A percentile compares a stretch with the other conserved stretches of the same genome.
Evolutionary conservation across 192 early-diverging fungal genomes (phyloP).

Genomic region (Backusella mclennaniae): DNA sequence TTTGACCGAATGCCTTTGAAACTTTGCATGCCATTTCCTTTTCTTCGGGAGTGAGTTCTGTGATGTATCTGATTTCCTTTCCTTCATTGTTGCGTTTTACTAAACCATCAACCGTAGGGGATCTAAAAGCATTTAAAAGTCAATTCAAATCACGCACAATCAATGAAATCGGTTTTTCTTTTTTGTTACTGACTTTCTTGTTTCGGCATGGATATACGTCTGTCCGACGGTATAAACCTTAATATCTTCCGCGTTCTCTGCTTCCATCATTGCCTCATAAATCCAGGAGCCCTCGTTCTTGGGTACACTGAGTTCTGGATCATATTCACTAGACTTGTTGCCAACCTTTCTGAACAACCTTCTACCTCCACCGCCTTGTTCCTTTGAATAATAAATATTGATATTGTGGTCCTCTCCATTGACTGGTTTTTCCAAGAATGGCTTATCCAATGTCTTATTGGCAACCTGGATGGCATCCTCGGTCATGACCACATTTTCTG

Average conservation of each 20-base stretch:
- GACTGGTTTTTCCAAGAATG: slow-evolving; percentile 98
- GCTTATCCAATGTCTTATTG: slow-evolving; percentile 70
- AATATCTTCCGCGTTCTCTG: slow-evolving; percentile 95
- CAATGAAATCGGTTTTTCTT: not conserved
- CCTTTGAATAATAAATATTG: slow-evolving; percentile 86
- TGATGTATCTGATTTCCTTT: slow-evolving; percentile 94
- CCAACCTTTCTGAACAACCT: slow-evolving; percentile 84
- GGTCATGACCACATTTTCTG: slow-evolving; percentile 25
- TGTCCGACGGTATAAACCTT: slow-evolving; percentile 96
- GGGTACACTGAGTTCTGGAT: slow-evolving; percentile 62
- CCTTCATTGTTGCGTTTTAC: slow-evolving; percentile 95
- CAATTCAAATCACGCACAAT: not conserved
- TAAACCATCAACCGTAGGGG: slow-evolving; percentile 92
- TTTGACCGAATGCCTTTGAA: slow-evolving; percentile 84
- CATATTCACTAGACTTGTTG: slow-evolving; percentile 95
- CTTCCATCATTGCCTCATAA: slow-evolving; percentile 94
- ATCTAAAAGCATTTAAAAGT: slow-evolving; percentile 43
- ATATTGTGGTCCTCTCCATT: slow-evolving; percentile 97
- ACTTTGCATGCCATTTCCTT: slow-evolving; percentile 73
- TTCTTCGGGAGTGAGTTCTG: slow-evolving; percentile 75
- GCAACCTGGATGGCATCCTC: slow-evolving; percentile 72
- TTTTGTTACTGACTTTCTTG: slow-evolving; percentile 67
- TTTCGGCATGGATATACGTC: slow-evolving; percentile 90
- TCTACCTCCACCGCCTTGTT: slow-evolving; percentile 80
- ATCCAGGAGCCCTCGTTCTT: slow-evolving; percentile 81